Percentiles rank a stretch among this genome's conserved stretches.
phyloP scores from a whole-genome alignment of 164 flowering plant species.

The Saururus chinensis region DNA sequence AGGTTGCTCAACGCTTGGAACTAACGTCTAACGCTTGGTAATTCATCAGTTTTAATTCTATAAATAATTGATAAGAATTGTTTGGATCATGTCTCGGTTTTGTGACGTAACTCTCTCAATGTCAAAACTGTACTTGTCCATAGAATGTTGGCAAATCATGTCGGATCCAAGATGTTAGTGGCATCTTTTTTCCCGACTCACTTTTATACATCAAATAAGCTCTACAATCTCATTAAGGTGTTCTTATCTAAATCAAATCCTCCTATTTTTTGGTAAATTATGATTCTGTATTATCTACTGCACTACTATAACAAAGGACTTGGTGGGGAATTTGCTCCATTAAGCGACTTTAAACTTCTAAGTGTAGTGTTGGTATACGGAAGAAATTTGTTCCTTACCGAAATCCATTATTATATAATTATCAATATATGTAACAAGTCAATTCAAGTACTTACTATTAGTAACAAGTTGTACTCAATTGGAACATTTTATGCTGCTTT shows the following conservation, averaged over 20 bases:
- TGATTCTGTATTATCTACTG: background rate
- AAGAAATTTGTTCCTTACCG: no score
- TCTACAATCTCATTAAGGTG: slow-evolving; percentile 30
- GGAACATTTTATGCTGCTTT: no score
- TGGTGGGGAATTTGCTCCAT: slow-evolving; percentile 2
- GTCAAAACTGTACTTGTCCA: slow-evolving; percentile 24
- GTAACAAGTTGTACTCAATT: no score
- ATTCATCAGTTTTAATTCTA: no score
- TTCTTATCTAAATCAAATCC: slow-evolving; percentile 21
- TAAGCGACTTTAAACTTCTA: slow-evolving; percentile 2
- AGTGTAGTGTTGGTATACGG: no score
- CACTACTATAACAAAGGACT: slow-evolving; percentile 1
- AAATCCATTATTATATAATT: no score
- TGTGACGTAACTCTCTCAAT: background rate
- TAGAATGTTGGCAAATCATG: slow-evolving; percentile 15
- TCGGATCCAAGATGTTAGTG: slow-evolving; percentile 23
- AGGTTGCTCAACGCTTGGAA: background rate
- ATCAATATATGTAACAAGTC: no score
- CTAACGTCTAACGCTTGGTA: no score
- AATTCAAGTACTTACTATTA: no score
- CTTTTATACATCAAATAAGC: background rate
- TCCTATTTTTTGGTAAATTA: slow-evolving; percentile 14
- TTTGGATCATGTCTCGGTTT: background rate
- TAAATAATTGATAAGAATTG: background rate
- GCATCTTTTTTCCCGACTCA: slow-evolving; percentile 18